Evolutionary conservation across 306 rosid species (phyloP), one percentile per base, ranked within the genome.

Genomic region (Gastrolobium bilobum): DNA sequence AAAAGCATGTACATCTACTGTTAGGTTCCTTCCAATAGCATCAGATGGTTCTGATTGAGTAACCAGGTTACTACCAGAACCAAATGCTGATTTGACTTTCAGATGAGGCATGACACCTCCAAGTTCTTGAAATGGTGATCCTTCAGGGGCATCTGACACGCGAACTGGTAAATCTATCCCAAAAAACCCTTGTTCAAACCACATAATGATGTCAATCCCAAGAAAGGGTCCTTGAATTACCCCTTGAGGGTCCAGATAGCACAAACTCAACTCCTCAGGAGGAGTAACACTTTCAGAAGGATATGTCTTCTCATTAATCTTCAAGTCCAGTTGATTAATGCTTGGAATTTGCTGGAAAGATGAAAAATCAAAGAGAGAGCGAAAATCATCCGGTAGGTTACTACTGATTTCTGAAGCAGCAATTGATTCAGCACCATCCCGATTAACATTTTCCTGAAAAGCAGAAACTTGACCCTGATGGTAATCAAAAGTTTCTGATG

Each of bases 141-240:
- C 88, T 48, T 87, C 89, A 3, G 90, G 87, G 61, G 90, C 88
- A 79, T 90, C 95, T 26, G 89, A 71, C 74, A 73, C 48, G 76
- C 95, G 91, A 72, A 90, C 88, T n/a, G 81, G 91, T 10, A 90
- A 82, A 66, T 90, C 89, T 2, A 75, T 66, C 43, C 91, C 92
- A 46, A 88, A 90, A 79, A 88, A 90, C 10, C 92, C 91, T 83
- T 88, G 95, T 73, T 90, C 91, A 79, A 87, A 88, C 95, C 95
- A 90, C 68, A 84, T 60, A 66, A 90, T 87, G 43, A 90, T 90
- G 79, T 90, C 95, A 39, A 87, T 84, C 73, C 95, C 95, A 73
- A 90, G 88, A 83, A 88, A 90, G 43, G 95, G 92, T 58, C 95
- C 95, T 74, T 90, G 95, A 68, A 79, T 76, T 52, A 50, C 71